Percentiles rank a stretch among this genome's conserved stretches.
Evolutionary conservation across 148 eudicot genomes (phyloP).

Genomic region (Rhododendron henanense): DNA sequence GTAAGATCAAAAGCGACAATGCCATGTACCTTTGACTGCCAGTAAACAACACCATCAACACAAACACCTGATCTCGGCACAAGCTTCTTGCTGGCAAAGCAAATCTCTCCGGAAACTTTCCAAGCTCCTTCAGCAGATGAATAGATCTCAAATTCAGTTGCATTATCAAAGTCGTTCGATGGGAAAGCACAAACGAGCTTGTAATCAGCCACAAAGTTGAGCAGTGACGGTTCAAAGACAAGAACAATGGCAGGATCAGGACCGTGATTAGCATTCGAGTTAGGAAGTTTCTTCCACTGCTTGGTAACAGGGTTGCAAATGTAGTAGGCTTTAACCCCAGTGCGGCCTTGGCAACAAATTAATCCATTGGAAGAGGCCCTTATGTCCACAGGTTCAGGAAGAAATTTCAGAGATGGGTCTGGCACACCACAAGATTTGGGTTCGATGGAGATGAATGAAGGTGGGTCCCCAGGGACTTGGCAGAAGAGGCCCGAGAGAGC

Average conservation of each 20-base stretch:
- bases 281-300: slow-evolving; percentile 52
- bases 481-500: slow-evolving; percentile 44
- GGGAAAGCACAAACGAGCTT: slow-evolving; percentile 50
- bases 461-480: slow-evolving; percentile 27
- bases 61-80: slow-evolving; percentile 25
- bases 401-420: slow-evolving; percentile 39
- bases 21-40: slow-evolving; percentile 20
- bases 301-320: slow-evolving; percentile 57
- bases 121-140: slow-evolving; percentile 47
- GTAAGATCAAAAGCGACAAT: slow-evolving; percentile 39
- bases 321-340: slow-evolving; percentile 43
- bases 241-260: slow-evolving; percentile 41
- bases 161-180: slow-evolving; percentile 43
- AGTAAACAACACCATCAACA: slow-evolving; percentile 50
- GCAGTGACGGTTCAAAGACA: slow-evolving; percentile 54
- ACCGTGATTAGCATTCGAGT: slow-evolving; percentile 50
- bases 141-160: slow-evolving; percentile 60
- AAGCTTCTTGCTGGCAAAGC: slow-evolving; percentile 23
- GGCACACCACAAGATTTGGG: slow-evolving; percentile 54
- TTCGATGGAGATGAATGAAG: slow-evolving; percentile 42
- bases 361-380: slow-evolving; percentile 54
- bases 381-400: slow-evolving; percentile 47
- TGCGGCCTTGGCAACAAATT: slow-evolving; percentile 49
- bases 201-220: slow-evolving; percentile 48
- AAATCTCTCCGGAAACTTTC: slow-evolving; percentile 45